These are phyloP conservation scores for Russula sp. DNA, from an alignment of 768 basidiomycete genomes.

Conservation along the genomic window DNA sequence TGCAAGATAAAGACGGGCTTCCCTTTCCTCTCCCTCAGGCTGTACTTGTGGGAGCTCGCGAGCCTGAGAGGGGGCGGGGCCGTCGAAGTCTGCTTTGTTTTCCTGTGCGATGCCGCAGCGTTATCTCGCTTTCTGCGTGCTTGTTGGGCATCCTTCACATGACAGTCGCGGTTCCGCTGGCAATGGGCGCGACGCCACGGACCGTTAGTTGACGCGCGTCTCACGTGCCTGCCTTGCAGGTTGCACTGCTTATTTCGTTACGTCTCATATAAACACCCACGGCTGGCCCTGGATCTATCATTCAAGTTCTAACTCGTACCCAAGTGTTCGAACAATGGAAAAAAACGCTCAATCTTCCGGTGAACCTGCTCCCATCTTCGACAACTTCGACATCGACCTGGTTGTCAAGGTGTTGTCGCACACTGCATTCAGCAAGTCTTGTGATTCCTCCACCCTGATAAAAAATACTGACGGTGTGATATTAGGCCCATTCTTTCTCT, in stretches of 20 bases:
- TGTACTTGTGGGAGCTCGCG: background rate
- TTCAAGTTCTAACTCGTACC: background rate
- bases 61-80: background rate
- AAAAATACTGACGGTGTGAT: background rate
- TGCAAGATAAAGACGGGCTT: conserved; percentile 14
- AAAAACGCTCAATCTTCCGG: background rate
- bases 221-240: background rate
- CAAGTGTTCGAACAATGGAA: conserved; percentile 9
- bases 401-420: conserved; percentile 73
- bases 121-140: conserved; percentile 23
- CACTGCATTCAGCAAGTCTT: conserved; percentile 73
- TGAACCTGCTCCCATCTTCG: conserved; percentile 49
- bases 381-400: conserved; percentile 72
- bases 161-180: background rate
- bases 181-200: conserved; percentile 1
- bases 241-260: background rate
- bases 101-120: conserved; percentile 7
- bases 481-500: conserved; percentile 80
- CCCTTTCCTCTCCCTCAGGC: background rate
- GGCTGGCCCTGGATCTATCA: conserved; percentile 9
- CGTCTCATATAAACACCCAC: background rate
- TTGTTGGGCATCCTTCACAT: conserved; percentile 25
- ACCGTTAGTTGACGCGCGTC: background rate
- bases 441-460: background rate
- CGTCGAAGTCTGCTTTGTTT: background rate